Base-by-base conservation (phyloP, 352 stramenopile genomes). In the Globisporangium spiculum region DNA sequence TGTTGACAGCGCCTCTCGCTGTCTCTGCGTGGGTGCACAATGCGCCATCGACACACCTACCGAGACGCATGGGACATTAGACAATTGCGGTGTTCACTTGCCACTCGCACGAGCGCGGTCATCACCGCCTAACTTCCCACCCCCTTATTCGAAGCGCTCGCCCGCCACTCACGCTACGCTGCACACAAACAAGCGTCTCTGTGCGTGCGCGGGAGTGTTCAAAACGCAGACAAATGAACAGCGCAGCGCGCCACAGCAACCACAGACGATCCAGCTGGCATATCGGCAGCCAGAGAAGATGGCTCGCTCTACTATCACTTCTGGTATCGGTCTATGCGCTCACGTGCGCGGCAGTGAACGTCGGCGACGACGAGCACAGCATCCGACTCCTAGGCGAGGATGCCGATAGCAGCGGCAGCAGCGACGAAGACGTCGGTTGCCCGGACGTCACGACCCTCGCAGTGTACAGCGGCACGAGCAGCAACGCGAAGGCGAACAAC, bases 391-490 rank as follows among this genome's bases (percentile, higher is more conserved):
- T 22, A 3, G 44, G 34, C 18, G 61, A 53, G 8, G 52, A 52
- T 1, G 62, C 54, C 16, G 26, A 26, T 32, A 48, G 36, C 30
- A 22, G 36, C n/a, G 12, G 38, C 58, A 53, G 10, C 36, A 27
- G 22, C 22, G 58, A 48, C 8, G 36, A 24, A 56, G n/a, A 58
- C 53, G 18, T 59, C 50, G 66, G 53, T 16, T 84, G 77, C 32
- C 63, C 73, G 24, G 76, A 78, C 58, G 75, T 74, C 63, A 81
- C 73, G 48, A 68, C 63, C 8, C 32, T 68, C 34, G 74, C 65
- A 46, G 32, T 60, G 22, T 67, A 65, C 41, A 48, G 46, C 26
- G 53, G 34, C 32, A 52, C 22, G 36, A 67, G 60, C 57, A 46
- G n/a, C 27, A 64, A 36, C 18, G 50, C 41, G 1, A 61, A 34